phyloP scores from a whole-genome alignment of 2,329 filamentous ascomycete genomes.

The Trichoderma afroharzianum region DNA sequence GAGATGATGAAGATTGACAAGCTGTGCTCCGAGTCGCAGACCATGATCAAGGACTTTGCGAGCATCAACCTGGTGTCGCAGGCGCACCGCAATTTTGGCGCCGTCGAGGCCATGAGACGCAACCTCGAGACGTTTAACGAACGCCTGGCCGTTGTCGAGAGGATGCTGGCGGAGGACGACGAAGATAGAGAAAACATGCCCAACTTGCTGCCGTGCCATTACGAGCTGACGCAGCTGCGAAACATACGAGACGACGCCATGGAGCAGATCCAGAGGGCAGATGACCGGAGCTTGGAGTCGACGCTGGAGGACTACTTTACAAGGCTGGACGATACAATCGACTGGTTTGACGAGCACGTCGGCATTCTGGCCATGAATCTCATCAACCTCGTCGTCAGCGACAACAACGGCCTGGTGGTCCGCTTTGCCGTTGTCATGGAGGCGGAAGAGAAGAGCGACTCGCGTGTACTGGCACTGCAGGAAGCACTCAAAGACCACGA shows the following conservation, averaged over 20 bases:
- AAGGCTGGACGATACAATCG: slow-evolving; percentile 79
- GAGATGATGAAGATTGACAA: slow-evolving; percentile 99
- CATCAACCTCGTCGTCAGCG: slow-evolving; percentile 79
- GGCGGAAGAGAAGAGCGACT: slow-evolving; percentile 94
- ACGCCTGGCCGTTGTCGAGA: slow-evolving; percentile 70
- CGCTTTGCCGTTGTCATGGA: slow-evolving; percentile 88
- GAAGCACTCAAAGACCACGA: slow-evolving; percentile 95
- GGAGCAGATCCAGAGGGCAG: slow-evolving; percentile 82
- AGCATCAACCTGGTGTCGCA: slow-evolving; percentile 89
- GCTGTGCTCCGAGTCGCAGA: slow-evolving; percentile 93
- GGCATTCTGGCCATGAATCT: slow-evolving; percentile 85
- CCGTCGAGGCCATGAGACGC: slow-evolving; percentile 87
- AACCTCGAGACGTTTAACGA: slow-evolving; percentile 86
- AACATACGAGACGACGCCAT: slow-evolving; percentile 96
- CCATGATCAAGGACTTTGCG: slow-evolving; percentile 94
- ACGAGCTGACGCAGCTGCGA: slow-evolving; percentile 83
- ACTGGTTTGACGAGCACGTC: slow-evolving; percentile 94
- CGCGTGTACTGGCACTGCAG: slow-evolving; percentile 83
- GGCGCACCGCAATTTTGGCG: slow-evolving; percentile 93
- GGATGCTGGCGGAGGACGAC: slow-evolving; percentile 78
- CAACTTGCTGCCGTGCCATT: slow-evolving; percentile 84
- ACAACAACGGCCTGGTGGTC: slow-evolving; percentile 86
- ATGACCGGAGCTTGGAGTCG: slow-evolving; percentile 69
- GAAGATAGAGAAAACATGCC: slow-evolving; percentile 84
- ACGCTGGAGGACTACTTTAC: slow-evolving; percentile 90